Conservation (phyloP, 1,284 basidiomycete species). For the Taiwanofungus camphoratus region DNA sequence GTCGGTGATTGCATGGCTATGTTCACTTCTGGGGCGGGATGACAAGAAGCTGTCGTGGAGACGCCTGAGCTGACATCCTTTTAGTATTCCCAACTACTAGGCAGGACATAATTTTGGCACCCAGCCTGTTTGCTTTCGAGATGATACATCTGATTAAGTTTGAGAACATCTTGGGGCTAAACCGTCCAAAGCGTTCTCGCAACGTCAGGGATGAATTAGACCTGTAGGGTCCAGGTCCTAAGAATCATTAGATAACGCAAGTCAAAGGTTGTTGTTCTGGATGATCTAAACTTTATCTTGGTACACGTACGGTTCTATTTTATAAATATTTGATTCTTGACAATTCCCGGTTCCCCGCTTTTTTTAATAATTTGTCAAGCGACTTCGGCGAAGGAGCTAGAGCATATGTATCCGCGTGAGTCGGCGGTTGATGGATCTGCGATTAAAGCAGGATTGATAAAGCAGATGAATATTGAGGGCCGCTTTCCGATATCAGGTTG, state of each 20-base stretch:
- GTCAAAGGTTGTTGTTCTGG: background rate
- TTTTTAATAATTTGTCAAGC: too few relatives aligned
- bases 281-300: background rate
- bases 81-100: constrained; percentile 1
- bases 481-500: too few relatives aligned
- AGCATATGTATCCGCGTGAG: too few relatives aligned
- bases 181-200: constrained; percentile 1
- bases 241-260: background rate
- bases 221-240: constrained; percentile 1
- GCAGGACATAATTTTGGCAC: constrained; percentile 1
- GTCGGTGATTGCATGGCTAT: constrained; percentile 33
- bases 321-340: too few relatives aligned
- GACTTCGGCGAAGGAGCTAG: too few relatives aligned
- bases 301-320: too few relatives aligned
- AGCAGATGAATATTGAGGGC: too few relatives aligned
- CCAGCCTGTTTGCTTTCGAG: constrained; percentile 4
- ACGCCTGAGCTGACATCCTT: background rate
- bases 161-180: constrained; percentile 1
- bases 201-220: constrained; percentile 6
- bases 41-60: constrained; percentile 15
- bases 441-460: too few relatives aligned
- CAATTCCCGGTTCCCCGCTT: too few relatives aligned
- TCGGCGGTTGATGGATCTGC: too few relatives aligned
- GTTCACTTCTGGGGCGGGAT: constrained; percentile 22
- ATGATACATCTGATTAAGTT: constrained; percentile 9